These are phyloP conservation scores for Rasamsonia emersonii DNA, from an alignment of 2,329 filamentous ascomycete genomes.

Conservation along the genomic window DNA sequence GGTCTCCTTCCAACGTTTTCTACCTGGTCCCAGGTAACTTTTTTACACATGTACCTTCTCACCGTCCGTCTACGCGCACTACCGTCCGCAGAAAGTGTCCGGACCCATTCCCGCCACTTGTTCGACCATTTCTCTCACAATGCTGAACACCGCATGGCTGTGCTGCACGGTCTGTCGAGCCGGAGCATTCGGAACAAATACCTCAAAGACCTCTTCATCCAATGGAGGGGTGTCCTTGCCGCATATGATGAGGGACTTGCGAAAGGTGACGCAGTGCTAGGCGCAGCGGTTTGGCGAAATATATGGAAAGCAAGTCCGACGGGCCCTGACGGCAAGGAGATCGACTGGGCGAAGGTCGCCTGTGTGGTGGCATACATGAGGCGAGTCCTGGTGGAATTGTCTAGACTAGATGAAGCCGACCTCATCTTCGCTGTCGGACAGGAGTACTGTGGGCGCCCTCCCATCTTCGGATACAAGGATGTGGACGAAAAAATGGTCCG, in stretches of 20 bases:
- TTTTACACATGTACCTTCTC: slow-evolving; percentile 91
- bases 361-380: slow-evolving; percentile 57
- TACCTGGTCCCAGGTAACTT: slow-evolving; percentile 92
- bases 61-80: slow-evolving; percentile 75
- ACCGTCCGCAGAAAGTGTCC: slow-evolving; percentile 54
- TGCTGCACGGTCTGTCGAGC: slow-evolving; percentile 41
- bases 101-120: slow-evolving; percentile 79
- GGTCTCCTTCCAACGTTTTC: slow-evolving; percentile 79
- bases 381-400: slow-evolving; percentile 47
- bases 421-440: slow-evolving; percentile 44
- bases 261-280: slow-evolving; percentile 39
- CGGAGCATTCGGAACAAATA: slow-evolving; percentile 51
- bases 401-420: slow-evolving; percentile 44
- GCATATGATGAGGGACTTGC: slow-evolving; percentile 47
- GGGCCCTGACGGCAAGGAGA: slow-evolving; percentile 34
- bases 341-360: slow-evolving; percentile 54
- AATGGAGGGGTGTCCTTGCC: slow-evolving; percentile 80
- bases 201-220: slow-evolving; percentile 80
- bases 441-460: slow-evolving; percentile 23
- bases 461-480: slow-evolving; percentile 26
- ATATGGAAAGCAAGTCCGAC: slow-evolving; percentile 64
- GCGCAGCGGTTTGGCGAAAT: slow-evolving; percentile 82
- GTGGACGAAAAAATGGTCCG: slow-evolving; percentile 31
- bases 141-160: slow-evolving; percentile 62
- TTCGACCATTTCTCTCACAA: slow-evolving; percentile 75